A percentile compares a stretch with the other conserved stretches of the same genome.
These are phyloP conservation scores for Plantago ovata DNA, from an alignment of 257 asterid species.

Conservation along the genomic window DNA sequence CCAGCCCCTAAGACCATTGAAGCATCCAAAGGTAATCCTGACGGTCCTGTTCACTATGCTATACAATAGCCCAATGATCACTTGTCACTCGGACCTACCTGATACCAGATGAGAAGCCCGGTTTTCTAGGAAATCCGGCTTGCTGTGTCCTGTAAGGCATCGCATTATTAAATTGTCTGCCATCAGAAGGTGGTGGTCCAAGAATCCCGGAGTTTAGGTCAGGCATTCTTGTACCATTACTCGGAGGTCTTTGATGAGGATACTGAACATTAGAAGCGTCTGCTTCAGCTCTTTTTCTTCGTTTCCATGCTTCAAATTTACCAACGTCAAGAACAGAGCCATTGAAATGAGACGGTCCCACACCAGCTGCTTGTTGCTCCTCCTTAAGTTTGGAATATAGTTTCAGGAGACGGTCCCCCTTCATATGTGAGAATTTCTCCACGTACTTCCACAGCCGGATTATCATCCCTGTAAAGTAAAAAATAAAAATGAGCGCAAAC, in stretches of 20 bases:
- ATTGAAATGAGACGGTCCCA: conserved; percentile 63
- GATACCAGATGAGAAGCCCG: conserved; percentile 64
- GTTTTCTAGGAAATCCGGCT: conserved; percentile 51
- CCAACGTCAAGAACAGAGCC: conserved; percentile 70
- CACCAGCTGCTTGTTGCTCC: conserved; percentile 65
- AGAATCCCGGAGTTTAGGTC: conserved; percentile 82
- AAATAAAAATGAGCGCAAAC: not conserved
- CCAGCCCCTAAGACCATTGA: conserved; percentile 9
- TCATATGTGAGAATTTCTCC: conserved; percentile 77
- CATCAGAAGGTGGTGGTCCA: conserved; percentile 85
- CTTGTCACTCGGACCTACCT: conserved; percentile 35
- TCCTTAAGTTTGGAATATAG: conserved; percentile 78
- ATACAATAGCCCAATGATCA: conserved; percentile 9
- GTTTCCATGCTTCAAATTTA: conserved; percentile 95
- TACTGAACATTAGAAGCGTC: conserved; percentile 59
- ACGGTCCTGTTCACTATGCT: conserved; percentile 21
- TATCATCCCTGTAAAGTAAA: conserved; percentile 64
- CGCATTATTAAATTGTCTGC: conserved; percentile 59
- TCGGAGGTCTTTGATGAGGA: conserved; percentile 48
- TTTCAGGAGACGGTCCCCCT: conserved; percentile 91
- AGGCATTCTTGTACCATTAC: conserved; percentile 53
- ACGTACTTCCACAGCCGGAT: conserved; percentile 93
- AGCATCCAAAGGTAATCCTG: conserved; percentile 27
- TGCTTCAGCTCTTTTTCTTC: conserved; percentile 83
- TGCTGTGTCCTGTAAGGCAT: conserved; percentile 68